These are phyloP conservation scores for Magnolia changhungtana DNA, from an alignment of 164 flowering plant genomes.

Conservation along the genomic window DNA sequence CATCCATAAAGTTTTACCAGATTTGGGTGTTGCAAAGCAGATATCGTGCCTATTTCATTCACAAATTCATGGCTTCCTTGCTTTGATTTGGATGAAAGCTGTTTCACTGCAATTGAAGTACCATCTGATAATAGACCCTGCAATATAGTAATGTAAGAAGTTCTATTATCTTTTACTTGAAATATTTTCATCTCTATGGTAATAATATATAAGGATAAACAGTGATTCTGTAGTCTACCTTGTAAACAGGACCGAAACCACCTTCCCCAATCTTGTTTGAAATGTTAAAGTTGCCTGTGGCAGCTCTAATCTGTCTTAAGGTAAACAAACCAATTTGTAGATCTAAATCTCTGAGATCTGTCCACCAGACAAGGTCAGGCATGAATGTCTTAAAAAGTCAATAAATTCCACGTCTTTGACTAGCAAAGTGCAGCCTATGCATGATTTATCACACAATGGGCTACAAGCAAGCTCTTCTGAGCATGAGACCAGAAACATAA, in stretches of 20 bases:
- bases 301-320: conserved; percentile 45
- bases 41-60: conserved; percentile 57
- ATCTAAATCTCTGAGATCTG: conserved; percentile 33
- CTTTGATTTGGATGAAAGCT: conserved; percentile 52
- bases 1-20: conserved; percentile 52
- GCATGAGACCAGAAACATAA: no score
- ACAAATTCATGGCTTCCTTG: conserved; percentile 69
- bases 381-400: not conserved
- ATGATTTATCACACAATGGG: no score
- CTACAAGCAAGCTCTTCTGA: no score
- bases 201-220: not conserved
- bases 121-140: conserved; percentile 38
- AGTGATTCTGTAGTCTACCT: conserved; percentile 11
- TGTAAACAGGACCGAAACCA: conserved; percentile 64
- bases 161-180: not conserved
- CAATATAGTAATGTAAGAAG: not conserved
- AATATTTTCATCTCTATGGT: not conserved
- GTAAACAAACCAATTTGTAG: conserved; percentile 35
- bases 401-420: not conserved
- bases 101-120: conserved; percentile 50
- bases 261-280: conserved; percentile 64
- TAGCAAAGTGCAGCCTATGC: not conserved
- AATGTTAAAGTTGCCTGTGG: conserved; percentile 39
- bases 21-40: conserved; percentile 57
- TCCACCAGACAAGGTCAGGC: not conserved